phyloP scores from a whole-genome alignment of 179 eudicot genomes.

The Vitellaria paradoxa region DNA sequence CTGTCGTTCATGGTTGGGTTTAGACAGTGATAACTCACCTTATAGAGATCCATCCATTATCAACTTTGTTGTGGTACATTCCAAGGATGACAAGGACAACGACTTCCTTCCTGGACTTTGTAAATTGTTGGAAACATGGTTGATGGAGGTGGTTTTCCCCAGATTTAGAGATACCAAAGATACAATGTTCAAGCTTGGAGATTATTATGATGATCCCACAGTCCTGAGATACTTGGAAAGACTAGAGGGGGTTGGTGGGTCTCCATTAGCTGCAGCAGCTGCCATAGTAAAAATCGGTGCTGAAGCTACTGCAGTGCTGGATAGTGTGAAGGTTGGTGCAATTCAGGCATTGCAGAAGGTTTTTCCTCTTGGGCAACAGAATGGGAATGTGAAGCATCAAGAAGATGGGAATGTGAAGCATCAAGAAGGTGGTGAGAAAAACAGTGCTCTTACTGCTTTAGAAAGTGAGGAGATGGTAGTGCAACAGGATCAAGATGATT shows the following conservation, averaged over 20 bases:
- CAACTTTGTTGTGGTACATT: constrained; percentile 76
- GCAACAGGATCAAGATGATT: constrained; percentile 30
- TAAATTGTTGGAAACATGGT: constrained; percentile 94
- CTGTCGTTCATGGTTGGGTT: constrained; percentile 89
- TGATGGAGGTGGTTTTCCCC: constrained; percentile 90
- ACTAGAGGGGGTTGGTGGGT: constrained; percentile 72
- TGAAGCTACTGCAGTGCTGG: constrained; percentile 92
- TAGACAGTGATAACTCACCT: constrained; percentile 73
- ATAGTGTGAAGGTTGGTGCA: constrained; percentile 75
- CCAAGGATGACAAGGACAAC: constrained; percentile 63
- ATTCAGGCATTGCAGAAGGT: constrained; percentile 75
- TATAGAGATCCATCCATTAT: constrained; percentile 73
- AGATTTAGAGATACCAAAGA: constrained; percentile 85
- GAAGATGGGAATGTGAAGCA: constrained; percentile 32
- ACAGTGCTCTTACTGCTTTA: constrained; percentile 26
- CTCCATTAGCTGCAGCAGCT: constrained; percentile 93
- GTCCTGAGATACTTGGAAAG: constrained; percentile 86
- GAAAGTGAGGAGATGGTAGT: constrained; percentile 26
- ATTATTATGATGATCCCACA: constrained; percentile 93
- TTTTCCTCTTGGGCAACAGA: constrained; percentile 61
- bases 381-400: constrained; percentile 40
- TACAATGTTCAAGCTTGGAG: constrained; percentile 72
- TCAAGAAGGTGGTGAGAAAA: constrained; percentile 40
- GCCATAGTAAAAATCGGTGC: constrained; percentile 94
- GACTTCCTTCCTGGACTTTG: constrained; percentile 92